phyloP scores from a whole-genome alignment of 2,329 filamentous ascomycete species.

The Chaetomium sp. region DNA sequence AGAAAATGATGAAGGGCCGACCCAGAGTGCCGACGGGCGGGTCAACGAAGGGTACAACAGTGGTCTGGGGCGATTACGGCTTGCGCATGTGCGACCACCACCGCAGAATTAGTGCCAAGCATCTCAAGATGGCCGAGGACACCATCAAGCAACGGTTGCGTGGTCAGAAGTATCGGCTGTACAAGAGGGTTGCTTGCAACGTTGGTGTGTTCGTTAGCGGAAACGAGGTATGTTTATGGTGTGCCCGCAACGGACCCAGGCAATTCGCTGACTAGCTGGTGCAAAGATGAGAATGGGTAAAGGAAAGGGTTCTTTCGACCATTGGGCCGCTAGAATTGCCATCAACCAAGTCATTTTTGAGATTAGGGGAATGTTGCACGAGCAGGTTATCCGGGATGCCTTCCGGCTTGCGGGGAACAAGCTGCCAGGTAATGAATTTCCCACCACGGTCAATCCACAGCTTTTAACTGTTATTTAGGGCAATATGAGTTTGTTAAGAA shows the following conservation, averaged over 20 bases:
- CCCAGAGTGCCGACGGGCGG: slow-evolving; percentile 88
- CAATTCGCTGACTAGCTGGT: slow-evolving; percentile 22
- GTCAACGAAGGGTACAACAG: slow-evolving; percentile 87
- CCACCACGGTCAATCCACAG: background rate
- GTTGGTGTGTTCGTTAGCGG: slow-evolving; percentile 94
- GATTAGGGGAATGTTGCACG: slow-evolving; percentile 87
- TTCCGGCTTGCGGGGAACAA: slow-evolving; percentile 94
- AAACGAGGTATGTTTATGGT: slow-evolving; percentile 68
- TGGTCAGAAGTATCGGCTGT: slow-evolving; percentile 89
- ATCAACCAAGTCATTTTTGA: slow-evolving; percentile 94
- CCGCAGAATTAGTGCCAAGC: slow-evolving; percentile 81
- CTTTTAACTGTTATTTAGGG: slow-evolving; percentile 48
- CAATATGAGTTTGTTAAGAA: slow-evolving; percentile 93
- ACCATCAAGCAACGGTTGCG: slow-evolving; percentile 86
- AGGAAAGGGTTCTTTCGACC: slow-evolving; percentile 95
- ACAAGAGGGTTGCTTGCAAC: slow-evolving; percentile 88
- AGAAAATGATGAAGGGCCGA: slow-evolving; percentile 88
- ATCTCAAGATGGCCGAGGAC: slow-evolving; percentile 89
- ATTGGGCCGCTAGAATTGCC: slow-evolving; percentile 88
- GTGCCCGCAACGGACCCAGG: background rate
- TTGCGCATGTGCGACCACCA: slow-evolving; percentile 92
- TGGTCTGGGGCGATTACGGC: slow-evolving; percentile 95
- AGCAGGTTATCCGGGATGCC: slow-evolving; percentile 90
- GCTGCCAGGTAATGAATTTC: slow-evolving; percentile 67
- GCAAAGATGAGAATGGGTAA: slow-evolving; percentile 91